Evolutionary conservation across 2,329 filamentous ascomycete genomes (phyloP).

Genomic region (Ilyonectria destructans): DNA sequence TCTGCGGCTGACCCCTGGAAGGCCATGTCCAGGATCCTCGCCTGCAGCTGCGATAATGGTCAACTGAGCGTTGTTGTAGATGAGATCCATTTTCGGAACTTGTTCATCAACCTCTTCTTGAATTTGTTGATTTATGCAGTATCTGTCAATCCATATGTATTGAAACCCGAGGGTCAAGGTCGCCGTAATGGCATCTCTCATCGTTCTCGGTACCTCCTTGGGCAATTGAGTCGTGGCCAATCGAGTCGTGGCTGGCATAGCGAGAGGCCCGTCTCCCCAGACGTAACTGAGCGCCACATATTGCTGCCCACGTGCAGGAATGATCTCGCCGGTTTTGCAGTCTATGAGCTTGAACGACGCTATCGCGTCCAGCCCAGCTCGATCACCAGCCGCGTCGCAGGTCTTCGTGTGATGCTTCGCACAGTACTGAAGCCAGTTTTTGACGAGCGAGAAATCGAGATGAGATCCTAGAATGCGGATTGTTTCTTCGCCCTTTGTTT

Average conservation of each 20-base stretch:
- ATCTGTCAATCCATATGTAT: conserved; percentile 6
- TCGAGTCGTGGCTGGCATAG: background rate
- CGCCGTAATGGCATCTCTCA: background rate
- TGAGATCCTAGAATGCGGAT: background rate
- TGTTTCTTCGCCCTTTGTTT: background rate
- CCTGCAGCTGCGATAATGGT: conserved; percentile 2
- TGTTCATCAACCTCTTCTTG: conserved; percentile 1
- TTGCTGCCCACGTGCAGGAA: conserved; percentile 3
- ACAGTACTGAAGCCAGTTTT: conserved; percentile 11
- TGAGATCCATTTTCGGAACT: background rate
- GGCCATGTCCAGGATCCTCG: background rate
- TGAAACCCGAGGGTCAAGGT: background rate
- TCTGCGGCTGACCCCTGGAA: background rate
- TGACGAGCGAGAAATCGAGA: background rate
- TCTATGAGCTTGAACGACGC: conserved; percentile 1
- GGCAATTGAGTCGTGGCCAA: background rate
- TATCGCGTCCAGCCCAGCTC: background rate
- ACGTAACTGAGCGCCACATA: conserved; percentile 17
- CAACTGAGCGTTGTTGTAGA: conserved; percentile 3
- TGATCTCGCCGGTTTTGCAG: background rate
- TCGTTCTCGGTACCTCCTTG: background rate
- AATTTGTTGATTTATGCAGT: background rate
- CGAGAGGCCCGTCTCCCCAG: background rate
- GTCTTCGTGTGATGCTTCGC: background rate
- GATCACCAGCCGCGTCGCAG: background rate